These are phyloP conservation scores for Pichia eremophila DNA, from an alignment of 805 yeast genomes.

Conservation along the genomic window DNA sequence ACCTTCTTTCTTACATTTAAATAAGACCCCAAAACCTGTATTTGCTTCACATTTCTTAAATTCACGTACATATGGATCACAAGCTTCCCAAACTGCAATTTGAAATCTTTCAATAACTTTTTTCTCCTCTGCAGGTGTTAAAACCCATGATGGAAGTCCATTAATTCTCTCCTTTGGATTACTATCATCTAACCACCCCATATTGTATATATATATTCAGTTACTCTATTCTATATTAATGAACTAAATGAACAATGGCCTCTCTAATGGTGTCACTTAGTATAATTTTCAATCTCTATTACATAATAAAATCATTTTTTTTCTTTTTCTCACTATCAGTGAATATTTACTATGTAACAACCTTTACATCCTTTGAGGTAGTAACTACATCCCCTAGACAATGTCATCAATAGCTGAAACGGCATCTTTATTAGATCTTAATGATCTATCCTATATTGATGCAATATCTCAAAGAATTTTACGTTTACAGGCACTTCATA, in stretches of 20 bases:
- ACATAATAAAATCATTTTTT: too few species aligned
- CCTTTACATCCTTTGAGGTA: too few species aligned
- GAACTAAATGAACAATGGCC: too few species aligned
- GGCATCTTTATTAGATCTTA: not conserved
- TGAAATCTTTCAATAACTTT: slow-evolving; percentile 65
- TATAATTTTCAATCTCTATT: too few species aligned
- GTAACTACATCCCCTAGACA: not conserved
- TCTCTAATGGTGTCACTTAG: too few species aligned
- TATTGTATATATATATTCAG: too few species aligned
- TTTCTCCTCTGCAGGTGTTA: slow-evolving; percentile 70
- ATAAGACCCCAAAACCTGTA: slow-evolving; percentile 57
- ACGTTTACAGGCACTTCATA: not conserved
- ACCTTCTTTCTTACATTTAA: slow-evolving; percentile 52
- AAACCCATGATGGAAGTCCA: slow-evolving; percentile 62
- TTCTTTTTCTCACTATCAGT: too few species aligned
- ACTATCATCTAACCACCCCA: not conserved
- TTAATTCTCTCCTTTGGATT: slow-evolving; percentile 24
- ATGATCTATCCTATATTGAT: slow-evolving; percentile 1
- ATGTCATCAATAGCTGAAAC: not conserved
- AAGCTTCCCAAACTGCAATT: slow-evolving; percentile 50
- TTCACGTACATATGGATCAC: slow-evolving; percentile 60
- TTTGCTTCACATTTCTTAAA: slow-evolving; percentile 59
- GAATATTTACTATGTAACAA: too few species aligned
- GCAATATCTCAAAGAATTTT: not conserved
- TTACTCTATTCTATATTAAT: too few species aligned